phyloP scores from a whole-genome alignment of 2,329 filamentous ascomycete species.

The Thielaviopsis musarum region DNA sequence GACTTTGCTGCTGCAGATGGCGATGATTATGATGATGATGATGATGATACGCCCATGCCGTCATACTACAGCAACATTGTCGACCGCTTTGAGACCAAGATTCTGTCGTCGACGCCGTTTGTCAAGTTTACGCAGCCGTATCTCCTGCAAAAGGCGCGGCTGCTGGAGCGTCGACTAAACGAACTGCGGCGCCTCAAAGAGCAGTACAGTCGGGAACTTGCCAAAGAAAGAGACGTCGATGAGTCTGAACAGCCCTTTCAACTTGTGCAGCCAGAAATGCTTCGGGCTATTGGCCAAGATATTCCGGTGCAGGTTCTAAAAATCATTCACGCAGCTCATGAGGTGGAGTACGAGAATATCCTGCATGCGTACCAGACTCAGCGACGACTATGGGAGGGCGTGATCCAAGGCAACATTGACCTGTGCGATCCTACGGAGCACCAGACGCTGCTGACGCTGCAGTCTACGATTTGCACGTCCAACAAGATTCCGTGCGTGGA shows the following conservation, averaged over 20 bases:
- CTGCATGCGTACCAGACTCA: conserved; percentile 87
- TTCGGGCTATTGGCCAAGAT: conserved; percentile 64
- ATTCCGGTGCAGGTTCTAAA: conserved; percentile 80
- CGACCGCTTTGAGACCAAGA: conserved; percentile 78
- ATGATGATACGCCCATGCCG: conserved; percentile 60
- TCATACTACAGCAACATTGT: conserved; percentile 94
- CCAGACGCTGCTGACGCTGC: conserved; percentile 88
- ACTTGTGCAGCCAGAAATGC: conserved; percentile 89
- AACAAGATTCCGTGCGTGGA: conserved; percentile 89
- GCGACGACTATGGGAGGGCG: conserved; percentile 90
- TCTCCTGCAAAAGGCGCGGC: conserved; percentile 76
- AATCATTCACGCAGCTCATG: conserved; percentile 83
- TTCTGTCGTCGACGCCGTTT: conserved; percentile 88
- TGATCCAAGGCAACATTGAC: conserved; percentile 72
- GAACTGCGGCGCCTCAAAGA: conserved; percentile 73
- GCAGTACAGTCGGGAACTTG: conserved; percentile 25
- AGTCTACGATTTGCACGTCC: conserved; percentile 82
- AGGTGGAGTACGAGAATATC: conserved; percentile 92
- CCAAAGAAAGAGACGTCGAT: conserved; percentile 25
- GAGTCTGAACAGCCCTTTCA: conserved; percentile 66
- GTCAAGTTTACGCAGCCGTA: conserved; percentile 93
- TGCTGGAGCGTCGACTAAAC: conserved; percentile 70
- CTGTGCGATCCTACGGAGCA: conserved; percentile 91
- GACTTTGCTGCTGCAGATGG: neutral
- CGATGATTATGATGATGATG: conserved; percentile 29